These are phyloP conservation scores for Daldinia grandis DNA, from an alignment of 495 filamentous ascomycete genomes.

Conservation along the genomic window DNA sequence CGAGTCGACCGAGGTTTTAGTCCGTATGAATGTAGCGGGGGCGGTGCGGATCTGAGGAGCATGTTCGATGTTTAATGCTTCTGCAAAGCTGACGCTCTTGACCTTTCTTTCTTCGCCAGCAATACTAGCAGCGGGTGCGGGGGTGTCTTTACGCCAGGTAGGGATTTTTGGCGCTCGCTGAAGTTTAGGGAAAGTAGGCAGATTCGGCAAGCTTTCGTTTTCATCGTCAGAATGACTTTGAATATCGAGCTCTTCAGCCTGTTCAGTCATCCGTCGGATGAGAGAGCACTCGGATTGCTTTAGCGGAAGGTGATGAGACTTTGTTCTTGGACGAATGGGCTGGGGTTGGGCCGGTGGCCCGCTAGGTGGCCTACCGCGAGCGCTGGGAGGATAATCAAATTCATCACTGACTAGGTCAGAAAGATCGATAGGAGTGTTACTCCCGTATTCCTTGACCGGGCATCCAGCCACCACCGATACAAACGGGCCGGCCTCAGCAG, in stretches of 20 bases:
- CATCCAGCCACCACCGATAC: not conserved
- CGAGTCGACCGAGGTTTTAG: not conserved
- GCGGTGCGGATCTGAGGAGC: not conserved
- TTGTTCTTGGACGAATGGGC: not conserved
- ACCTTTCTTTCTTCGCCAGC: not conserved
- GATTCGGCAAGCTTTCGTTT: not conserved
- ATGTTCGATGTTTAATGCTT: not conserved
- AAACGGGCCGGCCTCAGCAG: not conserved
- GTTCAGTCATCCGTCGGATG: constrained; percentile 23
- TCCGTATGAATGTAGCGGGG: constrained; percentile 11
- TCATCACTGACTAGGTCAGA: constrained; percentile 11
- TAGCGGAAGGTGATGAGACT: not conserved
- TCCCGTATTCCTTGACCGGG: not conserved
- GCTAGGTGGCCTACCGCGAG: constrained; percentile 9
- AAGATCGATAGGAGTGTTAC: constrained; percentile 5
- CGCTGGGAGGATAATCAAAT: not conserved
- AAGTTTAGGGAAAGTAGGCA: constrained; percentile 11
- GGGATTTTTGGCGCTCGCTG: constrained; percentile 18
- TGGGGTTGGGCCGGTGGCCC: constrained; percentile 13
- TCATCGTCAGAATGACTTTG: not conserved
- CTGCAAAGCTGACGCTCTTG: not conserved
- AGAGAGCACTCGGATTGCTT: constrained; percentile 17
- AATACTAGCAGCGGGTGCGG: not conserved
- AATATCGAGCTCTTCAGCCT: constrained; percentile 9
- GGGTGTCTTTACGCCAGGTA: constrained; percentile 16